Evolutionary conservation across 139 green algal species (phyloP), one percentile per base, ranked within the genome.

Genomic region (Marvania coccoides): DNA sequence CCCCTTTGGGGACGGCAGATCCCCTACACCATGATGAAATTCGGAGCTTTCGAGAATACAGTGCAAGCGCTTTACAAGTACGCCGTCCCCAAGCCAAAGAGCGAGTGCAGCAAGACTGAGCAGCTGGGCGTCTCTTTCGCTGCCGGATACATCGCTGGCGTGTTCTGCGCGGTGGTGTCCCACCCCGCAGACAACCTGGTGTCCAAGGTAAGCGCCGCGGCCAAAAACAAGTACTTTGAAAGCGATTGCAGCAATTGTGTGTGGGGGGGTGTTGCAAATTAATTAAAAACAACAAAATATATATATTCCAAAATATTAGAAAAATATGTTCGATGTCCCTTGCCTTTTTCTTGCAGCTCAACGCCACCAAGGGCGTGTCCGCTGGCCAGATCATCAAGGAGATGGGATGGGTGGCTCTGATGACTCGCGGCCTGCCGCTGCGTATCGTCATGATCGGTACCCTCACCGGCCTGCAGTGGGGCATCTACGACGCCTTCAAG

Each of bases 1-100:
- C 86, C 89, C 6, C 82, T 96, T 67, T 96, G 90, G 90, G 86
- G 82, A 34, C 83, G 90, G 54, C 90, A 96, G 77, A 95, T 96
- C 61, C 90, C 90, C 7, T 96, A 96, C 86, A 96, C 90, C 46
- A 96, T 96, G 89, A 92, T 95, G 83, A 96, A 96, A 81, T 96
- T 96, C 56, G 89, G 84, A 81, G 85, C 80, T 14, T 96, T 96
- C 74, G 90, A 96, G 83, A 95, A 95, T 75, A 81, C 70, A 24
- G 90, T 96, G 45, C 71, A 90, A 53, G 71, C 70, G 24, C 76
- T 96, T 72, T 96, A 96, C 83, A 91, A 93, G 78, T 85, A 95
- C 57, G 90, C 85, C 1, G 83, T 96, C 61, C 90, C 90, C 72
- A 96, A 95, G 84, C 88, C 90, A 42, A 92, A 93, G 66, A 60